Evolutionary conservation across 805 yeast genomes (phyloP).

Genomic region (Barnettozyma pratensis): DNA sequence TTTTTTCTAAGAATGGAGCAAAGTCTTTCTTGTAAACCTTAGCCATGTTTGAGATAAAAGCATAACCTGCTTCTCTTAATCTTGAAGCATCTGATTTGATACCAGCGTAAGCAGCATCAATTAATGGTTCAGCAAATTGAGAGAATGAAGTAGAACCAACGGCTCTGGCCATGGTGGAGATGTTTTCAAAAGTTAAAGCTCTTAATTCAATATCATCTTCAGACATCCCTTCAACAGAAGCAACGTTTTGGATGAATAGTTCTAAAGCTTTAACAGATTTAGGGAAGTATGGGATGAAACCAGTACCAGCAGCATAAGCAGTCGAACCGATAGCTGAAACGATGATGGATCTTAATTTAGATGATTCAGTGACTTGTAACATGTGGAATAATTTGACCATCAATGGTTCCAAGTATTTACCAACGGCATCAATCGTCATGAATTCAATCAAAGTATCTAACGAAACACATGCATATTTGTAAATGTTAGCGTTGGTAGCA

Average conservation of each 20-base stretch:
- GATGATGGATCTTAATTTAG: constrained; percentile 66
- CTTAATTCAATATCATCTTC: constrained; percentile 90
- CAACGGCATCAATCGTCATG: constrained; percentile 82
- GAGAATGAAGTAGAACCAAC: constrained; percentile 89
- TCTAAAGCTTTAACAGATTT: constrained; percentile 76
- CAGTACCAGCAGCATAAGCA: constrained; percentile 90
- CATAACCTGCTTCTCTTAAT: constrained; percentile 91
- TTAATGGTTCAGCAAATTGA: constrained; percentile 80
- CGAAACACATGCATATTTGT: constrained; percentile 86
- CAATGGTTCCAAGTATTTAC: constrained; percentile 76
- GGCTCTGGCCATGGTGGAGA: constrained; percentile 93
- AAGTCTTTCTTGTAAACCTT: constrained; percentile 91
- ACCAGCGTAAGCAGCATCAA: constrained; percentile 80
- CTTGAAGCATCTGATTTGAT: constrained; percentile 74
- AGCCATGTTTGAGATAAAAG: constrained; percentile 90
- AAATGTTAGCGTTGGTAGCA: constrained; percentile 76
- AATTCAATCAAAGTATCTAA: constrained; percentile 89
- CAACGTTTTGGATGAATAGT: constrained; percentile 69
- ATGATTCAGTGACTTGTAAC: constrained; percentile 71
- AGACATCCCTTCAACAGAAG: constrained; percentile 66
- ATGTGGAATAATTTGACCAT: constrained; percentile 85
- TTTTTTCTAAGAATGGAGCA: constrained; percentile 74
- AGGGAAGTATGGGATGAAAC: constrained; percentile 81
- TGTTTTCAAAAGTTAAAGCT: constrained; percentile 88
- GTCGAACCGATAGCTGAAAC: constrained; percentile 97